Evolutionary conservation across 2,329 filamentous ascomycete genomes (phyloP).

Genomic region (Colletotrichum spinosum): DNA sequence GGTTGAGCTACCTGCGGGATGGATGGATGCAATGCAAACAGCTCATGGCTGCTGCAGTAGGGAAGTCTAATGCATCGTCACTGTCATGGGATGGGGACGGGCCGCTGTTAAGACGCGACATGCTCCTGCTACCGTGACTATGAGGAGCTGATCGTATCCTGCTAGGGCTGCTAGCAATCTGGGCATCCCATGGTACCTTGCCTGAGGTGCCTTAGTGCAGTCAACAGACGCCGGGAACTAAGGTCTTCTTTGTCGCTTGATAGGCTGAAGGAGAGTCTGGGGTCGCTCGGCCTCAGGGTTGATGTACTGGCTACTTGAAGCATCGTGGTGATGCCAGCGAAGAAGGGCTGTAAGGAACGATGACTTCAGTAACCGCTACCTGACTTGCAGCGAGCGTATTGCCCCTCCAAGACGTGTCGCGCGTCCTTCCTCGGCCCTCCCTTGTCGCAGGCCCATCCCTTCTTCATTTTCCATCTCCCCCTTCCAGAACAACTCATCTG

Average conservation of each 20-base stretch:
- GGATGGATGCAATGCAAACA: constrained; percentile 18
- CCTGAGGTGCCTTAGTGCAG: too few species aligned
- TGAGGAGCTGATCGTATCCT: background rate
- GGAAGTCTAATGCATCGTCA: constrained; percentile 18
- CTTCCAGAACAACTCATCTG: constrained; percentile 36
- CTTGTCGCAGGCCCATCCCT: constrained; percentile 37
- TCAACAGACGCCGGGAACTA: too few species aligned
- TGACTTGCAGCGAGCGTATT: background rate
- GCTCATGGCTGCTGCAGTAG: constrained; percentile 17
- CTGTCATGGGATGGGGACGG: constrained; percentile 9
- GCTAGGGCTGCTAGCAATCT: constrained; percentile 8
- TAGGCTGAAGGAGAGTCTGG: constrained; percentile 16
- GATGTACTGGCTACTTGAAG: constrained; percentile 3
- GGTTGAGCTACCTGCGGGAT: background rate
- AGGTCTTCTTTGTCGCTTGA: background rate
- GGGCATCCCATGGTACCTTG: too few species aligned
- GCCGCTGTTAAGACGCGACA: constrained; percentile 15
- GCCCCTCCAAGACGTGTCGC: constrained; percentile 33
- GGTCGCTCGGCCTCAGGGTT: constrained; percentile 16
- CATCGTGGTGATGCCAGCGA: background rate
- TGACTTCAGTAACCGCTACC: background rate
- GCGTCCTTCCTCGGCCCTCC: constrained; percentile 32
- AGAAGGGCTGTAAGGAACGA: background rate
- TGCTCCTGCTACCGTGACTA: background rate
- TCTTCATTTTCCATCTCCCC: constrained; percentile 38